Conservation (phyloP, 2,329 filamentous ascomycete species). For the Alternaria sp. region DNA sequence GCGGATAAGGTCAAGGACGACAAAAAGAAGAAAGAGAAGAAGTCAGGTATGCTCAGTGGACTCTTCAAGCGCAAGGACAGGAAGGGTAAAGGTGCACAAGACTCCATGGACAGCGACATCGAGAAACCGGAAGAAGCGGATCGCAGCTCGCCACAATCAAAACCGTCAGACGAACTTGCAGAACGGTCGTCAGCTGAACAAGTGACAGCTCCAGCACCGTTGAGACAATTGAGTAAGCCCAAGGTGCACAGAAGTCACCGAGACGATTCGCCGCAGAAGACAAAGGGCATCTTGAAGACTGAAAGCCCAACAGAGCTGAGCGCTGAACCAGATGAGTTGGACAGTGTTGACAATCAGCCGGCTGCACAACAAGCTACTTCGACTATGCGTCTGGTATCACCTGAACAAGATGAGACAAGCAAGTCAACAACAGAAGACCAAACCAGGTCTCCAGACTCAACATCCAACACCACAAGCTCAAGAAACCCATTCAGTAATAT, state of each 20-base stretch:
- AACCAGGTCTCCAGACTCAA: constrained; percentile 29
- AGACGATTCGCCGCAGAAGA: constrained; percentile 46
- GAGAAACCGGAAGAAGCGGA: constrained; percentile 56
- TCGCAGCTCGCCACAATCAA: constrained; percentile 47
- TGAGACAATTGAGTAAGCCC: constrained; percentile 49
- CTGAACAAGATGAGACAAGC: constrained; percentile 36
- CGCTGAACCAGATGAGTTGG: constrained; percentile 26
- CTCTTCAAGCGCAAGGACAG: constrained; percentile 73
- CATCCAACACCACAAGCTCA: constrained; percentile 36
- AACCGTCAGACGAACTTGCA: constrained; percentile 39
- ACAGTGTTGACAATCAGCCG: constrained; percentile 21
- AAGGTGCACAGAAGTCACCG: constrained; percentile 50
- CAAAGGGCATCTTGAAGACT: constrained; percentile 43
- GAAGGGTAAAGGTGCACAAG: constrained; percentile 53
- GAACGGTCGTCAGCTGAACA: constrained; percentile 46
- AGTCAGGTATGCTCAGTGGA: constrained; percentile 75
- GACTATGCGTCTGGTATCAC: constrained; percentile 48
- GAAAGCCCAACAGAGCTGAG: constrained; percentile 42
- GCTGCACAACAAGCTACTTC: constrained; percentile 31
- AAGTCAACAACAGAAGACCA: constrained; percentile 30
- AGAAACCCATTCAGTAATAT: constrained; percentile 41
- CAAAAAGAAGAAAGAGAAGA: constrained; percentile 76
- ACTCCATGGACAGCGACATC: constrained; percentile 52
- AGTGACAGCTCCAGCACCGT: constrained; percentile 28
- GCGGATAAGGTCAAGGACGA: constrained; percentile 74